These are phyloP conservation scores for Blastobotrys persicus DNA, from an alignment of 1,139 yeast species.

Conservation along the genomic window DNA sequence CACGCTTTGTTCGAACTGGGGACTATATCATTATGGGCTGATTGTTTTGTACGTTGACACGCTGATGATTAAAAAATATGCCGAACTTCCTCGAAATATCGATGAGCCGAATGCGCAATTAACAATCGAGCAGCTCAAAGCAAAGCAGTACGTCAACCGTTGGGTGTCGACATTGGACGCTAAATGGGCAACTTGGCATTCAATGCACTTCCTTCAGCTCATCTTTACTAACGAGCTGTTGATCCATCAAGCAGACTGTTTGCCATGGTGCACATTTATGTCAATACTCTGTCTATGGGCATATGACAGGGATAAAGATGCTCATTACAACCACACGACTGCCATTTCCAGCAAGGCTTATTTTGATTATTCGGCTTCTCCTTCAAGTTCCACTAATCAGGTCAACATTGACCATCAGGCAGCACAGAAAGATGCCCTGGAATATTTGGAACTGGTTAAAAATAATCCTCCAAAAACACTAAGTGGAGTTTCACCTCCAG, in stretches of 20 bases:
- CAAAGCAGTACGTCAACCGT: slow-evolving; percentile 19
- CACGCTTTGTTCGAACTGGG: slow-evolving; percentile 31
- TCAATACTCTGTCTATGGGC: slow-evolving; percentile 32
- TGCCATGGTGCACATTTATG: slow-evolving; percentile 32
- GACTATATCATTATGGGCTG: slow-evolving; percentile 29
- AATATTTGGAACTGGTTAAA: slow-evolving; percentile 20
- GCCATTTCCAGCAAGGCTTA: slow-evolving; percentile 12
- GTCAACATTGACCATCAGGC: slow-evolving; percentile 8
- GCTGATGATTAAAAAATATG: slow-evolving; percentile 25
- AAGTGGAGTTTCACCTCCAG: slow-evolving; percentile 14
- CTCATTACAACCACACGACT: background rate
- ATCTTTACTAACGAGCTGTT: slow-evolving; percentile 25
- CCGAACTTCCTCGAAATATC: slow-evolving; percentile 13
- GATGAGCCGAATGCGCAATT: slow-evolving; percentile 6
- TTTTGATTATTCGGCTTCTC: background rate
- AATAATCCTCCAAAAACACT: slow-evolving; percentile 20
- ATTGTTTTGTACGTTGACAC: slow-evolving; percentile 30
- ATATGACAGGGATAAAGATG: slow-evolving; percentile 22
- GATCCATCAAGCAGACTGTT: slow-evolving; percentile 29
- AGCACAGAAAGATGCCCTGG: slow-evolving; percentile 20
- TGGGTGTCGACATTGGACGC: slow-evolving; percentile 33
- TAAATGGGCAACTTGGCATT: slow-evolving; percentile 32
- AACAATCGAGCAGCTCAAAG: slow-evolving; percentile 16
- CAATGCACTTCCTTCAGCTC: slow-evolving; percentile 29
- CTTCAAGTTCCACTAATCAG: background rate